A percentile compares a stretch with the other conserved stretches of the same genome.
Evolutionary conservation across 176 grass and related monocot species (phyloP).

Genomic region (Eleusine indica): DNA sequence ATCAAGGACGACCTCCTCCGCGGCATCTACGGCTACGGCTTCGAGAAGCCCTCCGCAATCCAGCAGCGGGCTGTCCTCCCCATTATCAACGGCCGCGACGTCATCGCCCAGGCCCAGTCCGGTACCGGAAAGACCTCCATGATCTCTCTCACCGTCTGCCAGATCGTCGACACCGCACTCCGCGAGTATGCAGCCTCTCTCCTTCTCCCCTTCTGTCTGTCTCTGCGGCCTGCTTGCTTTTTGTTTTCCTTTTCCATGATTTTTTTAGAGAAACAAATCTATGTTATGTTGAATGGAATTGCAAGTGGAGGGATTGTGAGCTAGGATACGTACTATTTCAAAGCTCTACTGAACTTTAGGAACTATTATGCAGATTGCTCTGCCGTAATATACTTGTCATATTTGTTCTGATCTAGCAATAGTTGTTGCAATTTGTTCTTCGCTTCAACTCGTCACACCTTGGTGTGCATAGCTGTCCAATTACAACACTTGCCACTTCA

Average conservation of each 20-base stretch:
- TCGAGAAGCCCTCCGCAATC: slow-evolving; percentile 99
- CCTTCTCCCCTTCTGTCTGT: background rate
- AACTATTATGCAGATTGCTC: background rate
- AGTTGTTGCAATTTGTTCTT: background rate
- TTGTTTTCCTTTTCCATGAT: background rate
- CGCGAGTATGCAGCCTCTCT: slow-evolving; percentile 56
- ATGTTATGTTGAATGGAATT: background rate
- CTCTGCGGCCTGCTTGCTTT: background rate
- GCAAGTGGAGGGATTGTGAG: too few species aligned
- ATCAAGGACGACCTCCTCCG: slow-evolving; percentile 90
- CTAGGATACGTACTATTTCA: too few species aligned
- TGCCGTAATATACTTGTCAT: background rate
- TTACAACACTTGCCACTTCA: background rate
- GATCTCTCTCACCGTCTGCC: slow-evolving; percentile 93
- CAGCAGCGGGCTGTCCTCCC: slow-evolving; percentile 94
- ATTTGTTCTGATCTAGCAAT: too few species aligned
- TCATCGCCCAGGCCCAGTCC: slow-evolving; percentile 98
- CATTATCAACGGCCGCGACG: slow-evolving; percentile 83
- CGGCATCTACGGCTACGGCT: slow-evolving; percentile 91
- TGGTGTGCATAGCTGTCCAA: background rate
- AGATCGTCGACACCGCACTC: slow-evolving; percentile 78
- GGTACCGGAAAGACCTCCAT: slow-evolving; percentile 94
- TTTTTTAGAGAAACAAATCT: background rate
- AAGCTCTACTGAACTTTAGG: too few species aligned
- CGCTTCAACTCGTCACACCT: background rate